phyloP scores from a whole-genome alignment of 202 grass and related monocot species.

The Setaria viridis region DNA sequence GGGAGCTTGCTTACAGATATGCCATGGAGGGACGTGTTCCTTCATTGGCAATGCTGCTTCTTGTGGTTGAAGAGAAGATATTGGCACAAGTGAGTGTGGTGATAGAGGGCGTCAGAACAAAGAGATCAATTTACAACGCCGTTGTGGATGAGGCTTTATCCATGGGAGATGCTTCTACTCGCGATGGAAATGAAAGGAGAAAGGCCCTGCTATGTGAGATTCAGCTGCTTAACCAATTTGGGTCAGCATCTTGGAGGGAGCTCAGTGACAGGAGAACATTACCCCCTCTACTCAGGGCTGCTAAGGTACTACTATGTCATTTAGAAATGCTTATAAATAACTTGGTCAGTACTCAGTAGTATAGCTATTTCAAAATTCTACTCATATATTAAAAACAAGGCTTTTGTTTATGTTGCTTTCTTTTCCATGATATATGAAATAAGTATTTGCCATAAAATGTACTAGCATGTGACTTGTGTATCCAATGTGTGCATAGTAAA shows the following conservation, averaged over 20 bases:
- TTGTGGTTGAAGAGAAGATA: constrained; percentile 60
- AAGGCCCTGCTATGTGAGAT: constrained; percentile 60
- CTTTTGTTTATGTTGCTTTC: background rate
- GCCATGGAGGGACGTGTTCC: constrained; percentile 59
- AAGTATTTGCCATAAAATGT: constrained; percentile 2
- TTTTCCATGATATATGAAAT: constrained; percentile 1
- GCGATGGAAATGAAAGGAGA: constrained; percentile 50
- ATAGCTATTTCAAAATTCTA: constrained; percentile 2
- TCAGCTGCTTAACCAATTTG: constrained; percentile 64
- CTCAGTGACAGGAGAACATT: constrained; percentile 45
- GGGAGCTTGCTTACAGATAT: constrained; percentile 55
- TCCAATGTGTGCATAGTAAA: background rate
- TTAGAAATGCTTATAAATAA: constrained; percentile 6
- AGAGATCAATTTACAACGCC: constrained; percentile 56
- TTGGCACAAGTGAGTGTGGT: constrained; percentile 48
- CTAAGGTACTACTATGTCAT: constrained; percentile 39
- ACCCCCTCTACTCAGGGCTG: constrained; percentile 59
- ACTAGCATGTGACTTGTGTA: background rate
- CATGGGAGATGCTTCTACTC: constrained; percentile 39
- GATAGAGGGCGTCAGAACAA: constrained; percentile 57
- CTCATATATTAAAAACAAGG: background rate
- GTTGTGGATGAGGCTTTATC: constrained; percentile 65
- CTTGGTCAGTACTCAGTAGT: background rate
- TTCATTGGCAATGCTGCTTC: constrained; percentile 54
- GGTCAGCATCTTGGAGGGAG: constrained; percentile 44